Conservation (phyloP, 2,329 filamentous ascomycete species). For the Pseudogymnoascus sp. region DNA sequence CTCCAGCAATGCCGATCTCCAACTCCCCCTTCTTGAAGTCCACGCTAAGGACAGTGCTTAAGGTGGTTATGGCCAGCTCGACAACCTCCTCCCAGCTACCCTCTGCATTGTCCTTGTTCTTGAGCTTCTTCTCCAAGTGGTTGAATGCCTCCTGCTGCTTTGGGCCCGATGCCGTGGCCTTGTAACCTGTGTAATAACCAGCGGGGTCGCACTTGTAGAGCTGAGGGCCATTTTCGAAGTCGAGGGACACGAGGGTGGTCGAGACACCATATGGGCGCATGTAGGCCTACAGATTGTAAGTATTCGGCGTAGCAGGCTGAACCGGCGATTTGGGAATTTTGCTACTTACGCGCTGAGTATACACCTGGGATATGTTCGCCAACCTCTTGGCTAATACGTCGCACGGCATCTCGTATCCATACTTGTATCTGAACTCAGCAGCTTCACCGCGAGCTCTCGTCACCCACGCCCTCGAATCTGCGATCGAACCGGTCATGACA, state of each 20-base stretch:
- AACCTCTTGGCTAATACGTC: constrained; percentile 93
- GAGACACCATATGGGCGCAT: constrained; percentile 97
- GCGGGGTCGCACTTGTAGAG: constrained; percentile 98
- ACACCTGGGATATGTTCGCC: constrained; percentile 98
- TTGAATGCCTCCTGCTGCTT: constrained; percentile 99
- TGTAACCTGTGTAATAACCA: constrained; percentile 97
- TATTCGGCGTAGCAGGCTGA: constrained; percentile 17
- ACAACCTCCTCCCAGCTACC: constrained; percentile 97
- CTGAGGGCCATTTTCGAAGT: constrained; percentile 85
- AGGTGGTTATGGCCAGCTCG: constrained; percentile 86
- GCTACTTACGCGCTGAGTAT: constrained; percentile 78
- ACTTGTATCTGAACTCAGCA: constrained; percentile 97
- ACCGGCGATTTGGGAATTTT: constrained; percentile 10
- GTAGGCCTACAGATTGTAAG: constrained; percentile 58
- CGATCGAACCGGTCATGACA: constrained; percentile 98
- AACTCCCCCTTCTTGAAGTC: constrained; percentile 99
- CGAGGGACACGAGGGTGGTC: constrained; percentile 87
- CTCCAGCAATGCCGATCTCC: constrained; percentile 94
- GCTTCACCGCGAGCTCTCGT: constrained; percentile 91
- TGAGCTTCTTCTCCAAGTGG: constrained; percentile 98
- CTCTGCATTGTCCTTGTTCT: constrained; percentile 93
- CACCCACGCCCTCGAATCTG: constrained; percentile 88
- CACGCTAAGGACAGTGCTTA: constrained; percentile 94
- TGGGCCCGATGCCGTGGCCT: constrained; percentile 90
- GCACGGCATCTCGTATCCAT: constrained; percentile 98